Conservation (phyloP, 1,139 yeast species). For the Protomyces lactucae-debilis region DNA sequence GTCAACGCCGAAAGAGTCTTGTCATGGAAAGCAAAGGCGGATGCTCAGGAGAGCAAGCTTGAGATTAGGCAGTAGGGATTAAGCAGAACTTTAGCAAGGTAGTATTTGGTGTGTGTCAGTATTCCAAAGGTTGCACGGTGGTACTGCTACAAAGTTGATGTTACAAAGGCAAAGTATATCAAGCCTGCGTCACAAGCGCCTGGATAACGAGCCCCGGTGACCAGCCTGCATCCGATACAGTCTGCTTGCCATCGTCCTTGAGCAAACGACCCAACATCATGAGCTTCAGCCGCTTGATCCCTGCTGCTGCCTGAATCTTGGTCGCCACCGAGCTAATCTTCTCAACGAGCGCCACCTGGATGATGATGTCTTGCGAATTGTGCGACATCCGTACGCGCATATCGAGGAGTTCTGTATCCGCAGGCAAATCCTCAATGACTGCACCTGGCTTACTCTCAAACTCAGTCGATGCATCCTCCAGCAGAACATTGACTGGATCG, state of each 20-base stretch:
- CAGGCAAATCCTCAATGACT: slow-evolving; percentile 11
- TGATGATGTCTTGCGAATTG: slow-evolving; percentile 20
- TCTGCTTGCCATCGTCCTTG: slow-evolving; percentile 23
- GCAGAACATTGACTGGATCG: slow-evolving; percentile 13
- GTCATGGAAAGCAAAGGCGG: no score
- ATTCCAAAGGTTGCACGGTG: no score
- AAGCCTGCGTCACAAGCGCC: slow-evolving; percentile 21
- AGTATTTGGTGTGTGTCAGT: no score
- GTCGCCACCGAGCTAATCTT: slow-evolving; percentile 24
- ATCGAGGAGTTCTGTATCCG: slow-evolving; percentile 8
- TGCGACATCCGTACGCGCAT: slow-evolving; percentile 20
- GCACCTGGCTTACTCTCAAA: neutral
- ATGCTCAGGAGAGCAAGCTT: no score
- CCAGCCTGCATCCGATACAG: slow-evolving; percentile 25
- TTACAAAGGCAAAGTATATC: neutral
- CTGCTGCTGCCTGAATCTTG: slow-evolving; percentile 19
- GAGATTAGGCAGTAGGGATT: no score
- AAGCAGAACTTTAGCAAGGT: no score
- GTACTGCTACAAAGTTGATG: no score
- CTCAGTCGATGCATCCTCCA: slow-evolving; percentile 3
- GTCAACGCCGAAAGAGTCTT: no score
- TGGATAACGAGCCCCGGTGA: slow-evolving; percentile 19
- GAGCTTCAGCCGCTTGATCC: slow-evolving; percentile 18
- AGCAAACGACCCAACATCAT: slow-evolving; percentile 23
- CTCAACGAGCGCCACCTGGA: slow-evolving; percentile 16